Evolutionary conservation across 1,284 basidiomycete species (phyloP).

Genomic region (Cerrena zonata): DNA sequence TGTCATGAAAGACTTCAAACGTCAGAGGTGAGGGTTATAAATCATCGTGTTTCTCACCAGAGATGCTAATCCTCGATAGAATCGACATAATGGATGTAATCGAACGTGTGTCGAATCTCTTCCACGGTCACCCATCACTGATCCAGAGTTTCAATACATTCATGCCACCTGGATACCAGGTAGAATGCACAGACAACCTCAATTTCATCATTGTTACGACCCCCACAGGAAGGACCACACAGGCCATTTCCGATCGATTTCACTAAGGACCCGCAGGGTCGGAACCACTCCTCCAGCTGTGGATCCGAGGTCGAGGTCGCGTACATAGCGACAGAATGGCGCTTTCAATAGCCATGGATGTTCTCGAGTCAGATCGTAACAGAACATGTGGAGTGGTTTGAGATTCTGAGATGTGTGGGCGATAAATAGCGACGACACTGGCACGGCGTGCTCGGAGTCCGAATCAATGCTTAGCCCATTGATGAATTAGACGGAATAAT

Average conservation of each 20-base stretch:
- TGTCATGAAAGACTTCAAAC: constrained; percentile 98
- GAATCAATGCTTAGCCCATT: too few relatives aligned
- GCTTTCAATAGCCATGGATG: too few relatives aligned
- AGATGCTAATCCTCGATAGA: constrained; percentile 36
- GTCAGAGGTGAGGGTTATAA: constrained; percentile 60
- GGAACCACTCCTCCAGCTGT: too few relatives aligned
- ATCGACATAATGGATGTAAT: constrained; percentile 98
- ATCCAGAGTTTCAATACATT: constrained; percentile 99
- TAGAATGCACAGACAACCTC: constrained; percentile 66
- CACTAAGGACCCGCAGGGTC: constrained; percentile 94
- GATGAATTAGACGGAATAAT: too few relatives aligned
- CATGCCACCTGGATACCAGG: constrained; percentile 88
- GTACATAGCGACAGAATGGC: too few relatives aligned
- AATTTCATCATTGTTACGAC: constrained; percentile 85
- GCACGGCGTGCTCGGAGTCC: too few relatives aligned
- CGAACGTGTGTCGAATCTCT: constrained; percentile 87
- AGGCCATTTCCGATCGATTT: constrained; percentile 66
- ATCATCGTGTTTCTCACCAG: background rate
- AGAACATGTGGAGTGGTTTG: too few relatives aligned
- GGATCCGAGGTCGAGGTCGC: too few relatives aligned
- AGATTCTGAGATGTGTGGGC: too few relatives aligned
- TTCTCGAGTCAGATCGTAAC: too few relatives aligned
- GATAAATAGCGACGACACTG: too few relatives aligned
- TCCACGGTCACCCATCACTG: constrained; percentile 84
- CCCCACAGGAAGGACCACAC: constrained; percentile 48